A percentile compares a stretch with the other conserved stretches of the same genome.
These are phyloP conservation scores for Globisporangium sylvaticum DNA, from an alignment of 352 stramenopile species.

Conservation along the genomic window DNA sequence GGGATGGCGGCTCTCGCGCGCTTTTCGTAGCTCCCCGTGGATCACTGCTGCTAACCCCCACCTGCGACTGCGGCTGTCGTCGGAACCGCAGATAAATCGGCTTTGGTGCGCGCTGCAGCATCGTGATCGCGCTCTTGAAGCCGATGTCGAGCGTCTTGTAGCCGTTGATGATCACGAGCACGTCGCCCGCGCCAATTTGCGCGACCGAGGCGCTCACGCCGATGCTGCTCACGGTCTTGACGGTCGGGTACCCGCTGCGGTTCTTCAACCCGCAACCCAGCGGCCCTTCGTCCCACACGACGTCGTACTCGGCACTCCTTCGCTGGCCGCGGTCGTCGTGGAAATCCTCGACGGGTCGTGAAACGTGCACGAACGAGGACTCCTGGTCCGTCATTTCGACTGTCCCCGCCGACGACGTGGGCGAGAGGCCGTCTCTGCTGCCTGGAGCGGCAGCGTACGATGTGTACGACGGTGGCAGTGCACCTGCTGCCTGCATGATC, in stretches of 20 bases:
- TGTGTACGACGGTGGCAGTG: conserved; percentile 7
- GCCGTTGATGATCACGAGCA: conserved; percentile 73
- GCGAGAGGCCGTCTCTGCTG: conserved; percentile 8
- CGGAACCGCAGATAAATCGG: conserved; percentile 72
- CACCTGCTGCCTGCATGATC: background rate
- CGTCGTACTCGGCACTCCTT: conserved; percentile 53
- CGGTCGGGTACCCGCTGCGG: conserved; percentile 53
- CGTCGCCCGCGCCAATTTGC: conserved; percentile 62
- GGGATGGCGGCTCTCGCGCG: background rate
- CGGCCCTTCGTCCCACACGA: conserved; percentile 68
- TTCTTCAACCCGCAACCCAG: conserved; percentile 76
- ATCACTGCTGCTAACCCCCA: conserved; percentile 1
- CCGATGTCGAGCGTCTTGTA: conserved; percentile 69
- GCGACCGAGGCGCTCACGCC: conserved; percentile 59
- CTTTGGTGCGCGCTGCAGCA: conserved; percentile 72
- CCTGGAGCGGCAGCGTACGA: background rate
- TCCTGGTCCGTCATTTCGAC: conserved; percentile 17
- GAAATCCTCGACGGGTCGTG: background rate
- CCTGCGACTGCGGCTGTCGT: conserved; percentile 21
- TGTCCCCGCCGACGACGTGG: conserved; percentile 33
- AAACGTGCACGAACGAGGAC: conserved; percentile 13
- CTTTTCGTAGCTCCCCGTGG: background rate
- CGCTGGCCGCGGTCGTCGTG: background rate
- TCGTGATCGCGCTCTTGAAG: conserved; percentile 72
- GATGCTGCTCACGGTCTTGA: conserved; percentile 62